Base-by-base conservation (phyloP, 2,329 filamentous ascomycete species). In the Nigrograna mackinnonii region DNA sequence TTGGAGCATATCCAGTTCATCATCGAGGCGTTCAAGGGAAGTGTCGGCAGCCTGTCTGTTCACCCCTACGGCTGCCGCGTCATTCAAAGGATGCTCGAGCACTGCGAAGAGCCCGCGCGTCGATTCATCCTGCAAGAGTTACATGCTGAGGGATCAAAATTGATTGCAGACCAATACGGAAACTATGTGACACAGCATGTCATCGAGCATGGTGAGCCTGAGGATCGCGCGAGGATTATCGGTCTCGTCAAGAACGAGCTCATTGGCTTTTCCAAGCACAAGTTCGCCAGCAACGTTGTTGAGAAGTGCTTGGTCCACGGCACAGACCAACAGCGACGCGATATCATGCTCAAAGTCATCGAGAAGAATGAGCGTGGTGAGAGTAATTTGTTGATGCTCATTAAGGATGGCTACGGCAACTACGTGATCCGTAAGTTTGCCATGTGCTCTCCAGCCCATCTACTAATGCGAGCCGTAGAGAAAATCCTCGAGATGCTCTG, bases 111-210 rank as follows among this genome's bases (percentile, higher is more conserved):
- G 30, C 74, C 78, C 2, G 87, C 94, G 58, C 87, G 85, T 67
- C 74, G 78, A 35, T 79, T 78, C 22, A 86, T 97, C 38, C 80
- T 96, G 60, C 73, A 78, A 1, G 92, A 97, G 70, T 78, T 99
- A 17, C 87, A 94, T 60, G 76, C 78, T 7, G 86, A 85, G 52
- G 84, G 88, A 7, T 68, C 80, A 22, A 80, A 78, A 42, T 80
- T 97, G 44, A 88, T 96, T 50, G 83, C 84, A 1, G 89, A 97
- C 60, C 86, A 91, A 52, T 99, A 87, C 61, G 94, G 94, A 46
- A 99, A 99, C 70, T 99, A 99, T 63, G 94, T 99, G 14, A 87
- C 88, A 3, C 94, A 97, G 66, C 90, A 97, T 63, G 84, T 97
- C 38, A 91, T 99, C 47, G 76, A 86, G 46, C 83, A 89, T 50